Evolutionary conservation across 352 stramenopile genomes (phyloP), one percentile per base, ranked within the genome.

Genomic region (Plasmopara halstedii): DNA sequence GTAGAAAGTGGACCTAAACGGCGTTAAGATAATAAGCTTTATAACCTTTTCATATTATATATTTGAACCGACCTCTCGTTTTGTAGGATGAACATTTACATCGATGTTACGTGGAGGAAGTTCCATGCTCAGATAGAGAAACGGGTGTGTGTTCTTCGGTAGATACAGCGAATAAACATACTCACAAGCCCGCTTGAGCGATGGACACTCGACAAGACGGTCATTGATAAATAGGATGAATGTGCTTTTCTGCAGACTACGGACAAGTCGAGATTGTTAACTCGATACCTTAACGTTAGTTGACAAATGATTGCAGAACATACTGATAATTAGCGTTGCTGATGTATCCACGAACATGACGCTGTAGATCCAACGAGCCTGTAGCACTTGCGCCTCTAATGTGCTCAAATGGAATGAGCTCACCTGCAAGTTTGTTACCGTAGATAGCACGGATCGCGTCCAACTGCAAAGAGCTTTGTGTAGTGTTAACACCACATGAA

Each of bases 21-120:
- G n/a, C n/a, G n/a, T n/a, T n/a, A n/a, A n/a, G n/a, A n/a, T n/a
- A n/a, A n/a, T n/a, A n/a, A n/a, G n/a, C n/a, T n/a, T n/a, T n/a
- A n/a, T n/a, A n/a, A n/a, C n/a, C n/a, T n/a, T n/a, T n/a, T n/a
- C n/a, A n/a, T 31, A 31, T 1, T 35, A 17, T 35, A 1, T 14
- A 15, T 35, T 35, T 14, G 11, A 14, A 39, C 50, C 11, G 25
- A 73, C 71, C 56, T 99, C 95, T 65, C 80, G 70, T 73, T 99
- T 99, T 13, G 95, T 99, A 11, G 97, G 97, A 62, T 99, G 96
- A 2, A 99, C 93, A 60, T 99, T 99, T 17, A 99, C 97, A 69
- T 99, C 97, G 2, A 99, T 69, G 53, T 98, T 90, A 19, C 72
- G 62, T 6, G 86, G 68, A 2, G 95, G 95, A 17, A 99, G 80